Percentiles rank a stretch among this genome's conserved stretches.
These are phyloP conservation scores for Gossypium aridum DNA, from an alignment of 441 rosid species.

Conservation along the genomic window DNA sequence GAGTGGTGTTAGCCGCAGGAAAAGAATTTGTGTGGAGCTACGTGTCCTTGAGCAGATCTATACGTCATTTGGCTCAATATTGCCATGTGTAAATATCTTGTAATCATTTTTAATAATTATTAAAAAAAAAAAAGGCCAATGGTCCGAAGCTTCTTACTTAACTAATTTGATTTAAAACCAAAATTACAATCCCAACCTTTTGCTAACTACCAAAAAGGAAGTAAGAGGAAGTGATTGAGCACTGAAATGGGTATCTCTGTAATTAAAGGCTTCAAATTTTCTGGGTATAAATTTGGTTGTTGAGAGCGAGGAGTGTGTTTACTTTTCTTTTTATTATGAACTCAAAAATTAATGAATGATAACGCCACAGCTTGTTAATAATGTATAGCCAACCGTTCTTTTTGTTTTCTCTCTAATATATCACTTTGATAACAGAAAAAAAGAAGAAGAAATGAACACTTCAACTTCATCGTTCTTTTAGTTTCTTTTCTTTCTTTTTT, in stretches of 20 bases:
- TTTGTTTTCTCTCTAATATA: background rate
- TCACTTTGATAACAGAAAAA: background rate
- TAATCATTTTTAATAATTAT: background rate
- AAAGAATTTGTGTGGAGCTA: background rate
- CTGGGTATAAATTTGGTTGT: constrained; percentile 17
- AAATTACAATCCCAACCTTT: background rate
- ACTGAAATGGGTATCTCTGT: constrained; percentile 7
- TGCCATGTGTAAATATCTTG: constrained; percentile 7
- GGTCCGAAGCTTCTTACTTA: background rate
- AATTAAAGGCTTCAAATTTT: background rate
- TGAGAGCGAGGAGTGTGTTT: background rate
- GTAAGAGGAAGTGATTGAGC: background rate
- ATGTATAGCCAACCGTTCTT: background rate
- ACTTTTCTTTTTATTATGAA: constrained; percentile 16
- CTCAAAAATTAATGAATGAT: constrained; percentile 25
- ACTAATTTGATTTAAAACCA: background rate
- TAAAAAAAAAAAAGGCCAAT: background rate
- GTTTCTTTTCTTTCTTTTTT: background rate
- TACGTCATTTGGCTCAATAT: background rate
- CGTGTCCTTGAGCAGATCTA: constrained; percentile 8
- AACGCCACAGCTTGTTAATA: constrained; percentile 16
- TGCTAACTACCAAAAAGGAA: background rate
- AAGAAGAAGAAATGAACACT: too few relatives aligned
- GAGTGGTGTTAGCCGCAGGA: background rate
- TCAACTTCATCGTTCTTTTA: background rate